phyloP scores from a whole-genome alignment of 176 grass and related monocot genomes.

The Eragrostis nindensis region DNA sequence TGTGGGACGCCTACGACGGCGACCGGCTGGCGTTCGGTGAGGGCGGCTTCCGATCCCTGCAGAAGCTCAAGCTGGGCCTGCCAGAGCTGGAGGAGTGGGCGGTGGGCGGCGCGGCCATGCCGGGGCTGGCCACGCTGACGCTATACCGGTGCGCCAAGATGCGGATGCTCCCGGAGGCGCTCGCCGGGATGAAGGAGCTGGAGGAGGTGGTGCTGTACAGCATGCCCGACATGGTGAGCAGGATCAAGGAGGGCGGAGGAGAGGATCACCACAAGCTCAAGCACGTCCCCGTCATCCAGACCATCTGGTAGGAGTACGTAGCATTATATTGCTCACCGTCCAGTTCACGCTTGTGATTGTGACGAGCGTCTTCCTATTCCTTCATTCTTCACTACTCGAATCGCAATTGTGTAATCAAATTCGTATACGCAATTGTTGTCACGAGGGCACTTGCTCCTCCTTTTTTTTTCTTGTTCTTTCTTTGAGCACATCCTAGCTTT shows the following conservation, averaged over 20 bases:
- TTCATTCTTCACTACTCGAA: no score
- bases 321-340: no score
- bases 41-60: conserved; percentile 39
- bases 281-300: conserved; percentile 52
- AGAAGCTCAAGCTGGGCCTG: conserved; percentile 36
- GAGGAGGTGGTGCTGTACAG: conserved; percentile 58
- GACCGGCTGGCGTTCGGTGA: conserved; percentile 35
- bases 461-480: no score
- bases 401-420: no score
- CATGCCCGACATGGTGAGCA: conserved; percentile 52
- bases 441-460: no score
- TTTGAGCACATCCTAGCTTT: no score
- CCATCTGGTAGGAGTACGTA: no score
- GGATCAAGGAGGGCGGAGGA: conserved; percentile 44
- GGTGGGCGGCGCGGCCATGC: conserved; percentile 16
- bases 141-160: conserved; percentile 45
- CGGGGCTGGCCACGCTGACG: conserved; percentile 39
- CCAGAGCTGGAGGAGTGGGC: conserved; percentile 48
- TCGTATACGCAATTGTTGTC: no score
- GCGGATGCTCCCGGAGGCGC: conserved; percentile 54
- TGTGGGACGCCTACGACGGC: conserved; percentile 38
- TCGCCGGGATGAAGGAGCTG: conserved; percentile 50
- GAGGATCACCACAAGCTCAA: conserved; percentile 53
- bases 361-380: no score
- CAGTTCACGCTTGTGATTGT: no score